Evolutionary conservation across 2,329 filamentous ascomycete species (phyloP).

Genomic region (Hypoxylon sp.): DNA sequence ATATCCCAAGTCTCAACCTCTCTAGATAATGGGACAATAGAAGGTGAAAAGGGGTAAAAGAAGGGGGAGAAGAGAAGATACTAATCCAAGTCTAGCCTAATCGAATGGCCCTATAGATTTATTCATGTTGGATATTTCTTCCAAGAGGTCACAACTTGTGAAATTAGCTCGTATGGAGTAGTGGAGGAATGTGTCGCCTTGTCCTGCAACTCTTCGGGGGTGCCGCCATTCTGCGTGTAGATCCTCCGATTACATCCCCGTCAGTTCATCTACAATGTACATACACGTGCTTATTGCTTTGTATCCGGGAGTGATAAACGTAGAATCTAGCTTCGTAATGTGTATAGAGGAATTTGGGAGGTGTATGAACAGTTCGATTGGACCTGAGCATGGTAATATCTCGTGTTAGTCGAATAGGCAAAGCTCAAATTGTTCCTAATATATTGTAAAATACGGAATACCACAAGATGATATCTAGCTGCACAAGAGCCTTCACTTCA

Average conservation of each 20-base stretch:
- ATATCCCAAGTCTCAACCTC: background rate
- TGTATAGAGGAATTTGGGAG: background rate
- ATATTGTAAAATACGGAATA: background rate
- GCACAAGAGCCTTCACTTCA: background rate
- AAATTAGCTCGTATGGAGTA: background rate
- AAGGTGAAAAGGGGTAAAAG: background rate
- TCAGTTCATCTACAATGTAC: background rate
- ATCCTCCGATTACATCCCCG: background rate
- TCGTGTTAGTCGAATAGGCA: background rate
- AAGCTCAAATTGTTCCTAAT: background rate
- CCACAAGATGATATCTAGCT: background rate
- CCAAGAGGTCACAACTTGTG: background rate
- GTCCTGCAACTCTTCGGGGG: background rate
- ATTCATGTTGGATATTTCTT: no score
- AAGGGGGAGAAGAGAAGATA: background rate
- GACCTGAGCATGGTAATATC: background rate
- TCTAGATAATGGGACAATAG: background rate
- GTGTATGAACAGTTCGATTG: background rate
- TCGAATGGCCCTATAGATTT: no score
- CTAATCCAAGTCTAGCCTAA: background rate
- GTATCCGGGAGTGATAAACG: background rate
- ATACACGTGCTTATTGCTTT: background rate
- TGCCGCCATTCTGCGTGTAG: background rate
- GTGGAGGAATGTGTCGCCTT: background rate
- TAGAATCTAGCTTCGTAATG: background rate